Conservation (phyloP, 148 eudicot genomes). For the Camellia sinensis region DNA sequence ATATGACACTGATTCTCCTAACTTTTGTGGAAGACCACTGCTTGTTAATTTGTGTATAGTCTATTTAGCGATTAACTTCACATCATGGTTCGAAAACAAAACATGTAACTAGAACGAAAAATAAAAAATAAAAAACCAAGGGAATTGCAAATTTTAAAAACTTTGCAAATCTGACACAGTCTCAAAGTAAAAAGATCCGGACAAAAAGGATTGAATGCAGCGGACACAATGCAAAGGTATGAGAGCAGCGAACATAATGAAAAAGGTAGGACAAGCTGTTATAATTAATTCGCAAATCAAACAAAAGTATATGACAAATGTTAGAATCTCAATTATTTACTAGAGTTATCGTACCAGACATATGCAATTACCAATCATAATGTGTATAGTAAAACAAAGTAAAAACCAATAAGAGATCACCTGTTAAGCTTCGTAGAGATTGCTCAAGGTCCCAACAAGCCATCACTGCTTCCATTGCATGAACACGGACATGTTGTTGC, state of each 20-base stretch:
- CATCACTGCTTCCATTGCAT: conserved; percentile 99
- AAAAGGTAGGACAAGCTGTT: no score
- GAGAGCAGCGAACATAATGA: no score
- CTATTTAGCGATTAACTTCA: no score
- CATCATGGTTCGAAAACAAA: neutral
- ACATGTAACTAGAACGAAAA: neutral
- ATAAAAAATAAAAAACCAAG: neutral
- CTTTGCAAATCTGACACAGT: no score
- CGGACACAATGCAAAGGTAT: no score
- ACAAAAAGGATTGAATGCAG: neutral
- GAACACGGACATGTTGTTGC: conserved; percentile 96
- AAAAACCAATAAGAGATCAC: conserved; percentile 25
- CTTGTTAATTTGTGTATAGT: no score
- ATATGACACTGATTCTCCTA: no score
- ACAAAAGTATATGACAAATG: neutral
- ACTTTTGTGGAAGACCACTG: no score
- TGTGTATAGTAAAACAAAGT: neutral
- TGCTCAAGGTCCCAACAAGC: conserved; percentile 99
- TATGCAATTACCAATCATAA: neutral
- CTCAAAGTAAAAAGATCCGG: no score
- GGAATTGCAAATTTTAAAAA: no score
- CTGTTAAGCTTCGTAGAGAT: conserved; percentile 93
- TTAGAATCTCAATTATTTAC: neutral
- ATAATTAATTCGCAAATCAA: neutral
- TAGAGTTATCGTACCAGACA: neutral